Evolutionary conservation across 1,139 yeast genomes (phyloP), one percentile per base, ranked within the genome.

Genomic region (Candida glucosophila): DNA sequence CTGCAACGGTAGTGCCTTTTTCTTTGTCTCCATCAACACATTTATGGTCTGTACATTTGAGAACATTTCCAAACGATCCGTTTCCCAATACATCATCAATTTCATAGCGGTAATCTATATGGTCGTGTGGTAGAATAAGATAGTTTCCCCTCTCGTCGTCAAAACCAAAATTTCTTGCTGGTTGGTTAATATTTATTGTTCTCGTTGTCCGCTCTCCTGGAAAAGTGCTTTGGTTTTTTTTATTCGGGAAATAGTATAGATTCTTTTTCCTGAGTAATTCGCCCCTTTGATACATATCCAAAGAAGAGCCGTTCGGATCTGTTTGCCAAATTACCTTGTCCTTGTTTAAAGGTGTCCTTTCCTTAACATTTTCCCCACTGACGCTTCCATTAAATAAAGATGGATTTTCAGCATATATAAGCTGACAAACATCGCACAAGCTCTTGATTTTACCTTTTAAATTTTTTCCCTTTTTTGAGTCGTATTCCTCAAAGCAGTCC

Each of bases 41-140:
- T 43, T 77, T 77, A 45, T 80, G 83, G 49, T 85, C 95, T 15
- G 55, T 49, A 35, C 90, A 79, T 31, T 70, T 62, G 6, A 81
- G 55, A 3, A 85, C 95, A 32, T 75, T 76, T 0, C 95, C 95
- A 58, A 85, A 85, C 17, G 90, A 76, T 4, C 95, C 95, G 31
- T 69, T 75, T 0, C 95, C 95, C 11, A 85, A 56, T 4, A 62
- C 54, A 2, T 60, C 51, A 16, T 67, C 33, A 5, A 82, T 72
- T 36, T 81, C 77, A 43, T 77, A 85, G 20, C 93, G 54, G 47
- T 76, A 85, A 28, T 77, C 79, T 24, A 85, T 68, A 40, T 85
- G 95, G 42, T 83, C 95, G 4, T 78, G 71, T 2, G 56, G 50
- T 2, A 59, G 45, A 1, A 74, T 58, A 5, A 60, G 57, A 39